phyloP scores from a whole-genome alignment of 106 monocot species.

The Allium sativum region DNA sequence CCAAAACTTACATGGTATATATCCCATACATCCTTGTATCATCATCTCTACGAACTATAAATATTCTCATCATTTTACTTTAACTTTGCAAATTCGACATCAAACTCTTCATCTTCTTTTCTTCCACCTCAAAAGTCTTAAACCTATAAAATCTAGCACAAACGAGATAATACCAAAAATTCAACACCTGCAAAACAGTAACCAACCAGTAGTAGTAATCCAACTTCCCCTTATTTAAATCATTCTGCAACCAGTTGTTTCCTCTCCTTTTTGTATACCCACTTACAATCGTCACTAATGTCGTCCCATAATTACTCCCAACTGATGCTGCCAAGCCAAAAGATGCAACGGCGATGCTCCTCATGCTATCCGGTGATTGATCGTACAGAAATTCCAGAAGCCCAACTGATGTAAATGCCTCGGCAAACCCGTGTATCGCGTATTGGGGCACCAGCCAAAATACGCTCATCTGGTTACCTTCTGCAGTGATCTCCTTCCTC shows the following conservation, averaged over 20 bases:
- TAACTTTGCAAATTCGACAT: slow-evolving; percentile 3
- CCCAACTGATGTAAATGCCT: slow-evolving; percentile 23
- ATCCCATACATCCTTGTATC: no score
- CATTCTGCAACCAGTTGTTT: slow-evolving; percentile 19
- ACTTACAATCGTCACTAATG: slow-evolving; percentile 20
- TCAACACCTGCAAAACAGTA: slow-evolving; percentile 21
- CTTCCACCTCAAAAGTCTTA: slow-evolving; percentile 10
- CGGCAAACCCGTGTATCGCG: slow-evolving; percentile 18
- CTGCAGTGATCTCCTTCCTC: slow-evolving; percentile 7
- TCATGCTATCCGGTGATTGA: slow-evolving; percentile 40
- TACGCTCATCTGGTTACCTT: slow-evolving; percentile 13
- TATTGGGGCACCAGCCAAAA: slow-evolving; percentile 44
- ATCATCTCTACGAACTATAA: no score
- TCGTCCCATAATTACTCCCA: slow-evolving; percentile 21
- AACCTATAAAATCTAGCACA: slow-evolving; percentile 18
- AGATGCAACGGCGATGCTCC: slow-evolving; percentile 26
- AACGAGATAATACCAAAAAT: slow-evolving; percentile 15
- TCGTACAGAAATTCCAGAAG: slow-evolving; percentile 37
- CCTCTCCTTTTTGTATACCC: slow-evolving; percentile 6
- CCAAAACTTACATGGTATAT: no score
- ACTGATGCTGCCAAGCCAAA: slow-evolving; percentile 19
- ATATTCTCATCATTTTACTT: no score
- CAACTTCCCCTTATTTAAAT: slow-evolving; percentile 26
- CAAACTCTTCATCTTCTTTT: not conserved
- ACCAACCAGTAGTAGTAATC: slow-evolving; percentile 39